phyloP scores from a whole-genome alignment of 306 rosid genomes.

The Begonia loranthoides region DNA sequence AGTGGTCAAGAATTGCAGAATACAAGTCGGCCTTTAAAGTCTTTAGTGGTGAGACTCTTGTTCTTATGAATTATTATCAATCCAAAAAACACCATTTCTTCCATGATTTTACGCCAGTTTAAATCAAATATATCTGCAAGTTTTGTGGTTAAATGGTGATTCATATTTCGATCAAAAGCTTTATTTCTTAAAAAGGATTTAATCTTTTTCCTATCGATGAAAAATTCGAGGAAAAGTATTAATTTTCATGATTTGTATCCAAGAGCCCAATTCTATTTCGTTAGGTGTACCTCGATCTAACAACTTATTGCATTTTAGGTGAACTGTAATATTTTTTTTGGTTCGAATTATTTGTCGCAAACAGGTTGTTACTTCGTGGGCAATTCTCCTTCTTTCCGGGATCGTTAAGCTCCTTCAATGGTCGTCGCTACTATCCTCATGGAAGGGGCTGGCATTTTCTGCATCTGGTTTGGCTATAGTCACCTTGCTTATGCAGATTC shows the following conservation, averaged over 20 bases:
- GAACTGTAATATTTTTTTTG: background rate
- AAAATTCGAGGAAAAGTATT: no score
- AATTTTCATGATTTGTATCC: no score
- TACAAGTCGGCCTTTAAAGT: slow-evolving; percentile 50
- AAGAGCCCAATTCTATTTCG: no score
- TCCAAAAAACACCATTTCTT: background rate
- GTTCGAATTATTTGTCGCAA: background rate
- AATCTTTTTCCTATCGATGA: no score
- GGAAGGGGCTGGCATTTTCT: slow-evolving; percentile 77
- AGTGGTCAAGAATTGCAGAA: slow-evolving; percentile 45
- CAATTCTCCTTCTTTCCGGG: slow-evolving; percentile 43
- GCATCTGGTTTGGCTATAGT: slow-evolving; percentile 38
- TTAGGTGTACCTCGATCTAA: no score
- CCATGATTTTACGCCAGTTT: background rate
- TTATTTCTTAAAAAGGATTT: no score
- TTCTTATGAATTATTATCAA: background rate
- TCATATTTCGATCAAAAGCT: no score
- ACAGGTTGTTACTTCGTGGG: slow-evolving; percentile 75
- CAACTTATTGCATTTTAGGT: background rate
- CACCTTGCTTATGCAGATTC: slow-evolving; percentile 66
- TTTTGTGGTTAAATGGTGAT: no score
- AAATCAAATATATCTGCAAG: no score
- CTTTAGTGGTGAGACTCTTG: slow-evolving; percentile 58
- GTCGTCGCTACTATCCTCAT: slow-evolving; percentile 60
- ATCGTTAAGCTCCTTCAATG: slow-evolving; percentile 46